phyloP scores from a whole-genome alignment of 1,284 basidiomycete genomes.

The Moesziomyces globuligerus region DNA sequence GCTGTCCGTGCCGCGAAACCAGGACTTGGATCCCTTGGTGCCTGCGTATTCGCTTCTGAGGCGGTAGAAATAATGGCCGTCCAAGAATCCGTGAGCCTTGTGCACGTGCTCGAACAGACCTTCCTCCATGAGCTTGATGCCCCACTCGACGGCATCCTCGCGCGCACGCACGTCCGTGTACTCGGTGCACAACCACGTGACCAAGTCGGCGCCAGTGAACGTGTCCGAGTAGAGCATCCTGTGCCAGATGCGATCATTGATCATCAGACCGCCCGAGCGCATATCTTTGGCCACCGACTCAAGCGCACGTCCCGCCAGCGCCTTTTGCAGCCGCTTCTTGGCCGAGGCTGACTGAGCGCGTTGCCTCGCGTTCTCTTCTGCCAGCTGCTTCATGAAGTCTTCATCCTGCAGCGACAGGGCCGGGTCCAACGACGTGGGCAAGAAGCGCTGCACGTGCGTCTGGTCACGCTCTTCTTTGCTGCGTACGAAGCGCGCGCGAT shows the following conservation, averaged over 20 bases:
- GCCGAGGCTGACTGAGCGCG: constrained; percentile 28
- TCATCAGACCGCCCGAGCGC: constrained; percentile 53
- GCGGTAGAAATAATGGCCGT: constrained; percentile 66
- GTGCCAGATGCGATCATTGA: constrained; percentile 65
- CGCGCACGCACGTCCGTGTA: constrained; percentile 59
- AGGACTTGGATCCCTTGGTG: constrained; percentile 19
- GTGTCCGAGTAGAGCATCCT: constrained; percentile 60
- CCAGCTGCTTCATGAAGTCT: constrained; percentile 59
- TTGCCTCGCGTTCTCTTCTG: constrained; percentile 48
- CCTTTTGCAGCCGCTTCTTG: constrained; percentile 41
- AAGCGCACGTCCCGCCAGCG: constrained; percentile 28
- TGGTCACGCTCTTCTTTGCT: constrained; percentile 39
- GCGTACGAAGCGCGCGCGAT: constrained; percentile 47
- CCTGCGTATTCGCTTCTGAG: constrained; percentile 44
- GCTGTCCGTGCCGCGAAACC: constrained; percentile 45
- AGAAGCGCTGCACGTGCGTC: constrained; percentile 53
- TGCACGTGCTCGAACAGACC: constrained; percentile 64
- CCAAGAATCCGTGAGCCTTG: constrained; percentile 60
- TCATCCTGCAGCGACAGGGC: constrained; percentile 60
- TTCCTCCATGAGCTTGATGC: constrained; percentile 51
- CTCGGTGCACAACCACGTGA: constrained; percentile 61
- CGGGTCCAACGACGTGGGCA: constrained; percentile 65
- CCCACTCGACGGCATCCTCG: constrained; percentile 62
- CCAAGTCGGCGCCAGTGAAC: constrained; percentile 64
- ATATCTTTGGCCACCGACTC: constrained; percentile 57